Evolutionary conservation across 345 rosid species (phyloP).

Genomic region (Triadica sebifera): DNA sequence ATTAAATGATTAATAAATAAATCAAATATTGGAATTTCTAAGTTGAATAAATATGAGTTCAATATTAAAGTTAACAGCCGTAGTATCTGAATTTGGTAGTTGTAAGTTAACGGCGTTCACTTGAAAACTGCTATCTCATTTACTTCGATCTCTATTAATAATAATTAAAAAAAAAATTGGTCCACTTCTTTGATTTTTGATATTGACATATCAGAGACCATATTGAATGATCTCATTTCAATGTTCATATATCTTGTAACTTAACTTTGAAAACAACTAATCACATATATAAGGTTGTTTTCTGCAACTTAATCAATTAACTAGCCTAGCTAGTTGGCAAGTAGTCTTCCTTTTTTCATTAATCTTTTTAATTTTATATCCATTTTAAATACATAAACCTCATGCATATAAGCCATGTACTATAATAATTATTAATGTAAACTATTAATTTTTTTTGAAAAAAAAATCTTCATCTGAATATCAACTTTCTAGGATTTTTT

Average conservation of each 20-base stretch:
- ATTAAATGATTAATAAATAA: no score
- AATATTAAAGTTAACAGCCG: constrained; percentile 16
- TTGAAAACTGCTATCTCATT: constrained; percentile 43
- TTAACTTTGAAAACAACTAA: neutral
- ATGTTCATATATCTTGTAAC: no score
- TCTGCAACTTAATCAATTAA: neutral
- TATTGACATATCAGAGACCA: constrained; percentile 30
- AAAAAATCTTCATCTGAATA: no score
- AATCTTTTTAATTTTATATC: neutral
- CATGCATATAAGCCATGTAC: no score
- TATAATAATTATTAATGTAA: no score
- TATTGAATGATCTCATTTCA: constrained; percentile 3
- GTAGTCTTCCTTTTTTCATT: neutral
- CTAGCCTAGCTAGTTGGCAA: neutral
- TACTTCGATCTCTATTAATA: constrained; percentile 23
- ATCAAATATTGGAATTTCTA: neutral
- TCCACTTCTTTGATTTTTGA: constrained; percentile 36
- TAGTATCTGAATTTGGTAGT: constrained; percentile 34
- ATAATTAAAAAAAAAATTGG: constrained; percentile 21
- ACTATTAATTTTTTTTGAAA: no score
- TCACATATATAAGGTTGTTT: neutral
- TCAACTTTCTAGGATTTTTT: no score
- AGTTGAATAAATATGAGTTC: constrained; percentile 8
- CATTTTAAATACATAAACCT: no score
- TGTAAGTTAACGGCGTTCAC: constrained; percentile 43